These are phyloP conservation scores for Cicer judaicum DNA, from an alignment of 306 rosid genomes.

Conservation along the genomic window DNA sequence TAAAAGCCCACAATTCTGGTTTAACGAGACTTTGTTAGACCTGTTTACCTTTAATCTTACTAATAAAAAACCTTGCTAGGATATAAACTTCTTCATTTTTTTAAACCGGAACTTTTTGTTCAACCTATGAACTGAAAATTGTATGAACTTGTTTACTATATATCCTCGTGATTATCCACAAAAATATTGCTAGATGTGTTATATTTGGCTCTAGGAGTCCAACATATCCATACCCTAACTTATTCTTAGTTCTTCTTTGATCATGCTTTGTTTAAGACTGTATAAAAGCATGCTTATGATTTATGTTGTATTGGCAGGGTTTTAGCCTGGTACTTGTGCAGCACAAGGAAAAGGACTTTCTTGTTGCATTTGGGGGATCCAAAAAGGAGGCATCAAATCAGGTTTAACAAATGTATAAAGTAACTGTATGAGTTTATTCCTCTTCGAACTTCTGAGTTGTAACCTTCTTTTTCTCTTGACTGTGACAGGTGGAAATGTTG, in stretches of 20 bases:
- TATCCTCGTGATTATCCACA: no score
- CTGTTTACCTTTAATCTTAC: constrained; percentile 6
- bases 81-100: neutral
- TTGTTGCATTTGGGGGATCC: constrained; percentile 95
- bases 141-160: no score
- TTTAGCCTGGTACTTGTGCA: constrained; percentile 82
- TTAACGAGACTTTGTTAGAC: neutral
- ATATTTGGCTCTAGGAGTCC: constrained; percentile 4
- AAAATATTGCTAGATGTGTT: neutral
- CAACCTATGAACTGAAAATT: no score
- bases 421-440: constrained; percentile 26
- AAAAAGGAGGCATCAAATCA: constrained; percentile 93
- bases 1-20: constrained; percentile 10
- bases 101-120: no score
- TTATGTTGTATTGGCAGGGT: constrained; percentile 61
- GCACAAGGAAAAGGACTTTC: constrained; percentile 89
- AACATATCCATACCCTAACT: constrained; percentile 23
- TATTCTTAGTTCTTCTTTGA: neutral
- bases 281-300: constrained; percentile 28
- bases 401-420: constrained; percentile 52
- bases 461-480: neutral
- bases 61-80: constrained; percentile 27
- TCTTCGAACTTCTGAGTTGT: constrained; percentile 23
- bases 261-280: constrained; percentile 24
- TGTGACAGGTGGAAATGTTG: constrained; percentile 81